Conservation (phyloP, 176 grass and related monocot genomes). For the Avena insularis region DNA sequence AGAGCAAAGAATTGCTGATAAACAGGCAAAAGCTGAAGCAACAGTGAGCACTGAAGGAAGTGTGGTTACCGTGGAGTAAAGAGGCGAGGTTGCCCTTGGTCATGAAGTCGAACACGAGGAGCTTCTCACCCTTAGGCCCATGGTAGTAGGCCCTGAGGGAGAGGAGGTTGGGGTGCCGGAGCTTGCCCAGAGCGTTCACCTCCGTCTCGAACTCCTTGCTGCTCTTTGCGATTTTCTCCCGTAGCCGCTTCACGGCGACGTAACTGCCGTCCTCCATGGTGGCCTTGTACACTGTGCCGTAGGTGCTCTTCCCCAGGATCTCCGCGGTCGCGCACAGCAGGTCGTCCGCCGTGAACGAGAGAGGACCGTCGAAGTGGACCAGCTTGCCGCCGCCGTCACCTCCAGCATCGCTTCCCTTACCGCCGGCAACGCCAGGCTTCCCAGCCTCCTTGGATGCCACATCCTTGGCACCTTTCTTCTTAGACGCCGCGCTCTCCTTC, state of each 20-base stretch:
- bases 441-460: constrained; percentile 38
- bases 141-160: constrained; percentile 79
- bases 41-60: not conserved
- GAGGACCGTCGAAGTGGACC: constrained; percentile 78
- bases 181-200: constrained; percentile 73
- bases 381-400: constrained; percentile 81
- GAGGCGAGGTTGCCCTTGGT: constrained; percentile 83
- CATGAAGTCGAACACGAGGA: constrained; percentile 97
- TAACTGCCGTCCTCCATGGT: constrained; percentile 88
- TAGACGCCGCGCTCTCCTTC: constrained; percentile 41
- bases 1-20: not conserved
- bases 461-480: constrained; percentile 49
- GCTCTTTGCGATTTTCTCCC: constrained; percentile 92
- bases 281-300: constrained; percentile 96
- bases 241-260: constrained; percentile 85
- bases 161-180: constrained; percentile 84
- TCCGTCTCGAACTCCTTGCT: constrained; percentile 92
- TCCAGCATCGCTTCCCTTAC: constrained; percentile 32
- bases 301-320: constrained; percentile 98
- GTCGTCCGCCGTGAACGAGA: constrained; percentile 86
- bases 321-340: constrained; percentile 94
- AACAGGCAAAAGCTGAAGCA: not conserved
- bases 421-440: constrained; percentile 43
- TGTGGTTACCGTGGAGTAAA: constrained; percentile 81
- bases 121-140: constrained; percentile 97